Percentiles rank a stretch among this genome's conserved stretches.
Conservation (phyloP, 139 green algal species). For the Klebsormidium nitens region DNA sequence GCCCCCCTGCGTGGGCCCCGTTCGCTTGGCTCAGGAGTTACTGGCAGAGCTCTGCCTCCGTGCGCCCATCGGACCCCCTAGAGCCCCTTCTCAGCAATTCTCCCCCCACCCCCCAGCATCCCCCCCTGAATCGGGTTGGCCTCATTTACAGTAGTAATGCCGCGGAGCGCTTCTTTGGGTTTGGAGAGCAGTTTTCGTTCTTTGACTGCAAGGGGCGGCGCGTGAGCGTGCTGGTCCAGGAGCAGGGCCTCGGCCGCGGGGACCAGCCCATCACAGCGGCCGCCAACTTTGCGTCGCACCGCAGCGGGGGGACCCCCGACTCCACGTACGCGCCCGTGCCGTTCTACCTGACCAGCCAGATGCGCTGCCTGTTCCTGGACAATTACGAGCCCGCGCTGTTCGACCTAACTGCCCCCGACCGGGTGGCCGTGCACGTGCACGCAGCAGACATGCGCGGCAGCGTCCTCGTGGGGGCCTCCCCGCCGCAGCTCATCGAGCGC, state of each 20-base stretch:
- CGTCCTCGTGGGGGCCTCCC: neutral
- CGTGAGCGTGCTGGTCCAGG: constrained; percentile 35
- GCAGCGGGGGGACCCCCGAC: constrained; percentile 27
- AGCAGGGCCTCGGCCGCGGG: constrained; percentile 45
- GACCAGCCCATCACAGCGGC: constrained; percentile 30
- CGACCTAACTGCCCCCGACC: neutral
- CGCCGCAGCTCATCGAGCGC: neutral
- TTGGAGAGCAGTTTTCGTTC: constrained; percentile 41
- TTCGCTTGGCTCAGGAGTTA: too few relatives aligned
- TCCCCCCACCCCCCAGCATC: too few relatives aligned
- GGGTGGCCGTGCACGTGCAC: neutral
- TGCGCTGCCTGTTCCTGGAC: neutral
- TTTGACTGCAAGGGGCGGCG: constrained; percentile 36
- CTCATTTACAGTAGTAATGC: constrained; percentile 6
- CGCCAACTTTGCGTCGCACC: constrained; percentile 13
- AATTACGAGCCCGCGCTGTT: neutral
- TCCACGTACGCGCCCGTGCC: constrained; percentile 44
- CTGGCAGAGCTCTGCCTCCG: too few relatives aligned
- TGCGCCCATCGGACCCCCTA: too few relatives aligned
- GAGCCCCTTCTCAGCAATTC: too few relatives aligned
- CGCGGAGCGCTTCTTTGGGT: constrained; percentile 25
- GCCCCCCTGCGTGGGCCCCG: too few relatives aligned
- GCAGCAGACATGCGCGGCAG: neutral
- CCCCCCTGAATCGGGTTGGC: too few relatives aligned
- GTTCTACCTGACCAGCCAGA: neutral